Percentiles rank a stretch among this genome's conserved stretches.
phyloP scores from a whole-genome alignment of 106 monocot species.

The Apostasia shenzhenica region DNA sequence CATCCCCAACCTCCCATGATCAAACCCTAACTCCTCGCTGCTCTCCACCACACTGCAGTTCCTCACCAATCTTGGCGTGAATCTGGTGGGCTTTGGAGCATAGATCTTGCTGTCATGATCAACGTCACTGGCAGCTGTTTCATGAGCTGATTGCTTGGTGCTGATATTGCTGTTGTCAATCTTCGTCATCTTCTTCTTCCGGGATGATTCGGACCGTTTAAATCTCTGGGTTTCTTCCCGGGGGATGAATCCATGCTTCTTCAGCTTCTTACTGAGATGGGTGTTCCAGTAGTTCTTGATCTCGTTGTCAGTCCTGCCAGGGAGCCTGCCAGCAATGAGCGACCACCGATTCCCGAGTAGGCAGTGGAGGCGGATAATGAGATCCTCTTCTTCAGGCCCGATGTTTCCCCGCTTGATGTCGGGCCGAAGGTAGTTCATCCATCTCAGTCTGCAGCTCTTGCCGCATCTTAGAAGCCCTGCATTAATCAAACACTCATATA shows the following conservation, averaged over 20 bases:
- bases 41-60: background rate
- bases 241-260: slow-evolving; percentile 1
- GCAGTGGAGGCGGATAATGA: slow-evolving; percentile 25
- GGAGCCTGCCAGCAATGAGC: slow-evolving; percentile 33
- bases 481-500: background rate
- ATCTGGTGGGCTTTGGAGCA: slow-evolving; percentile 21
- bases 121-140: background rate
- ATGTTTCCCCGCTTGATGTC: slow-evolving; percentile 34
- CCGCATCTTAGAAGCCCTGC: slow-evolving; percentile 29
- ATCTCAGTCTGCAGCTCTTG: slow-evolving; percentile 36
- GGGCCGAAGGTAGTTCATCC: slow-evolving; percentile 35
- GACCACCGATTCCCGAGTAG: slow-evolving; percentile 42
- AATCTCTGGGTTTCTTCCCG: background rate
- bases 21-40: background rate
- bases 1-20: background rate
- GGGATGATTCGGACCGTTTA: background rate
- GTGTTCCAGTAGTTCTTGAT: slow-evolving; percentile 42
- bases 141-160: background rate
- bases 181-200: background rate
- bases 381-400: slow-evolving; percentile 29
- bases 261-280: slow-evolving; percentile 29
- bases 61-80: background rate
- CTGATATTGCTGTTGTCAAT: background rate
- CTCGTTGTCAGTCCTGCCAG: slow-evolving; percentile 38
- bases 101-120: slow-evolving; percentile 7